Evolutionary conservation across 2,329 filamentous ascomycete genomes (phyloP), one percentile per base, ranked within the genome.

Genomic region (Pyrenophora seminiperda): DNA sequence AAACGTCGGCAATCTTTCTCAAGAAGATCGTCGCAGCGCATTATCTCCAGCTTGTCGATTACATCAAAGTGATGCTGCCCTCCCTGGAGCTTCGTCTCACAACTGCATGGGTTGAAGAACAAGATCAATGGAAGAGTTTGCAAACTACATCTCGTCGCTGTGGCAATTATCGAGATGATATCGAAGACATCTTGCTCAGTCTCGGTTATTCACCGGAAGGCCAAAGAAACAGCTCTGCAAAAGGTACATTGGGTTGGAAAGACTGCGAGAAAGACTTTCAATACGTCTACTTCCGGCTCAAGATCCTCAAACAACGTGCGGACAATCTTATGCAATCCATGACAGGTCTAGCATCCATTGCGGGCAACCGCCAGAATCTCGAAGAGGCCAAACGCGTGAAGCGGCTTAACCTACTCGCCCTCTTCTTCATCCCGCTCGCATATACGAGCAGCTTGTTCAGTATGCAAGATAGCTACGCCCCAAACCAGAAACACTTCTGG

Each of bases 341-440:
- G 68, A 72, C 67, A 0, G 68, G 68, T 24, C 55, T 71, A 5
- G 69, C 69, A 2, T 60, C 53, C 30, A 70, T 72, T 20, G 69
- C 69, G 0, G 69, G 68, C 7, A 71, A 72, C 29, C 62, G 61
- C 0, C 69, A 72, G 34, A 67, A 66, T 13, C 55, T 72, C 2
- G 69, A 71, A 30, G 69, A 71, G 47, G 69, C 69, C 13, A 72
- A 70, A 42, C 65, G 67, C 2, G 63, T 68, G 10, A 70, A 72
- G 53, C 58, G 67, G 3, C 53, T 72, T 4, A 72, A 69, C 17
- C 30, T 70, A 3, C 61, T 72, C 6, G 69, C 68, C 2, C 41
- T 72, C 3, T 24, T 71, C 3, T 72, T 70, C 50, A 68, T 71
- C n/a, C 69, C 69, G 0, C 44, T 72, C 2, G 68, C 67, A 1